These are phyloP conservation scores for Thuja plicata DNA, from an alignment of 83 land plant species.

Conservation along the genomic window DNA sequence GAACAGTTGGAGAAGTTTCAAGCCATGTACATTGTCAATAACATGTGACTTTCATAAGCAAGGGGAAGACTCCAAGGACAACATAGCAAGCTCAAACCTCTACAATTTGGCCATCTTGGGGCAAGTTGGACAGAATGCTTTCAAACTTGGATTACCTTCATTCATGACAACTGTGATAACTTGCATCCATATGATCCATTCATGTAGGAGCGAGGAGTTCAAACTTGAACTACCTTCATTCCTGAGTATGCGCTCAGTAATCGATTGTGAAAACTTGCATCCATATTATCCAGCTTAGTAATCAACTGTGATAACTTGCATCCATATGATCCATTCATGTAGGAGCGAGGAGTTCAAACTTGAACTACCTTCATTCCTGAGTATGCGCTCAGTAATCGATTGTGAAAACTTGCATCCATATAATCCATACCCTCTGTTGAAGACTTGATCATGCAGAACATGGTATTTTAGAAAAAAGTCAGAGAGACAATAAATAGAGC, in stretches of 20 bases:
- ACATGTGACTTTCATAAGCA: background rate
- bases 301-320: background rate
- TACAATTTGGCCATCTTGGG: background rate
- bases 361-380: too few relatives aligned
- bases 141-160: background rate
- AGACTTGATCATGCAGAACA: background rate
- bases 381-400: too few relatives aligned
- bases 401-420: too few relatives aligned
- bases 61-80: background rate
- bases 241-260: too few relatives aligned
- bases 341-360: background rate
- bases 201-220: background rate
- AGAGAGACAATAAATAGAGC: background rate
- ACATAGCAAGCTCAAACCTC: background rate
- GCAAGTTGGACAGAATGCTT: background rate
- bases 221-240: too few relatives aligned
- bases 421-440: background rate
- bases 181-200: background rate
- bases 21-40: background rate
- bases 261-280: too few relatives aligned
- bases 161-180: background rate
- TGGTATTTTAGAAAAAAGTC: background rate
- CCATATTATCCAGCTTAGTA: background rate
- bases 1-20: background rate
- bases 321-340: background rate